Percentiles rank a stretch among this genome's conserved stretches.
phyloP scores from a whole-genome alignment of 148 eudicot species.

The Arctostaphylos glauca region DNA sequence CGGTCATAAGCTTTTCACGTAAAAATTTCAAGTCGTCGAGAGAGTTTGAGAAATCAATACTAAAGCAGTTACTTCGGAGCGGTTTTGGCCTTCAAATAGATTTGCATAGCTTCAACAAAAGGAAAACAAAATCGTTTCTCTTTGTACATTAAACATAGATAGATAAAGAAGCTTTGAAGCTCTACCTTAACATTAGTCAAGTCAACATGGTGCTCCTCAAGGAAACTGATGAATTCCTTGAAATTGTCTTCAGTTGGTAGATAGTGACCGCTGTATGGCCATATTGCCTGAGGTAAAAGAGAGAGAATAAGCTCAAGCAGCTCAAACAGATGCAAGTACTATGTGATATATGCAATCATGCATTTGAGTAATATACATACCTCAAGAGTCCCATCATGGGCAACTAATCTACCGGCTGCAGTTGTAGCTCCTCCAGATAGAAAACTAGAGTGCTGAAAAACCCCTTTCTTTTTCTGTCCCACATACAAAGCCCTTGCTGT shows the following conservation, averaged over 20 bases:
- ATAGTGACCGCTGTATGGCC: constrained; percentile 96
- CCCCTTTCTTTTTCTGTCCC: constrained; percentile 31
- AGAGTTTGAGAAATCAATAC: no score
- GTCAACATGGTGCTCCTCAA: constrained; percentile 69
- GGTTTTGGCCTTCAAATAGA: no score
- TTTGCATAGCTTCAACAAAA: no score
- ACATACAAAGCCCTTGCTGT: constrained; percentile 27
- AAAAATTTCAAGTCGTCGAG: no score
- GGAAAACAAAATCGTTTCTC: no score
- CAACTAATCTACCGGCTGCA: constrained; percentile 33
- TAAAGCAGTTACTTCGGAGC: no score
- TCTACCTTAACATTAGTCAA: constrained; percentile 73
- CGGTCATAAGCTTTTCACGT: no score
- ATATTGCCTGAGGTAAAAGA: constrained; percentile 51
- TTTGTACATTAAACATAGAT: no score
- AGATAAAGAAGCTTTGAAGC: no score
- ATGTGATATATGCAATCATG: not conserved
- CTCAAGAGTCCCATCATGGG: constrained; percentile 24
- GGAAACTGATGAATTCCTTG: constrained; percentile 72
- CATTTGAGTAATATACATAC: not conserved
- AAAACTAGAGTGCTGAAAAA: constrained; percentile 31
- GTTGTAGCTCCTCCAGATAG: constrained; percentile 33
- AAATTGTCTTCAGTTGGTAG: constrained; percentile 91
- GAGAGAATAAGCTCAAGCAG: constrained; percentile 6
- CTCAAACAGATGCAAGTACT: not conserved